Base-by-base conservation (phyloP, 179 eudicot species). In the Nepenthes alata region DNA sequence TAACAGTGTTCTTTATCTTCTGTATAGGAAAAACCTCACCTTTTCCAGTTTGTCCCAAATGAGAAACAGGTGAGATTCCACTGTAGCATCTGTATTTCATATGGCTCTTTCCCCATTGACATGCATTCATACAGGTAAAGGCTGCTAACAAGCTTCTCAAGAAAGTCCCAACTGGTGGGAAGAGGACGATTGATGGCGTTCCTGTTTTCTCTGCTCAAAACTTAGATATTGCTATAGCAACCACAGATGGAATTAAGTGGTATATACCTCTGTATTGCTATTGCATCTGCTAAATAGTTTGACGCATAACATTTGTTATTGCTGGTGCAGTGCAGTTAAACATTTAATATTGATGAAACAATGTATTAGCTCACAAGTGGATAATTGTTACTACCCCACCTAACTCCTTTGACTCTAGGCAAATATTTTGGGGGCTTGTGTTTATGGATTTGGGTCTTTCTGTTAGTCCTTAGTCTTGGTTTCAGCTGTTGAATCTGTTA, bases 151-250 rank as follows among this genome's bases (percentile, higher is more conserved):
- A 80, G 72, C 94, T 91, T 75, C 77, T 91, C 11, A 91, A 79
- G 74, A 70, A 71, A 55, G 70, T 77, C 70, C 85, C 79, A 2
- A 65, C 61, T 73, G 73, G 72, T 58, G 74, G 68, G 47, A 74
- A 48, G 37, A 77, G 65, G 66, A 84, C 61, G 64, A 75, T 91
- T 69, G 89, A 86, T 6, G 97, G 97, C 1, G 97, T 91, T 75
- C 97, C 97, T 53, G 96, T 91, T 74, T 91, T 91, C 59, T 81
- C 95, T 52, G 91, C 97, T 65, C 86, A 83, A 50, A 91, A 91
- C 81, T 70, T 91, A 67, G 95, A 91, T 69, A 84, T 91, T 71
- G 96, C 96, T 35, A 86, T 91, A 59, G 95, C 96, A 61, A 85
- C 97, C 5, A 79, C 88, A 0, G 87, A 88, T 65, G 97, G 96